Conservation (phyloP, 148 eudicot genomes). For the Linanthus parryae region DNA sequence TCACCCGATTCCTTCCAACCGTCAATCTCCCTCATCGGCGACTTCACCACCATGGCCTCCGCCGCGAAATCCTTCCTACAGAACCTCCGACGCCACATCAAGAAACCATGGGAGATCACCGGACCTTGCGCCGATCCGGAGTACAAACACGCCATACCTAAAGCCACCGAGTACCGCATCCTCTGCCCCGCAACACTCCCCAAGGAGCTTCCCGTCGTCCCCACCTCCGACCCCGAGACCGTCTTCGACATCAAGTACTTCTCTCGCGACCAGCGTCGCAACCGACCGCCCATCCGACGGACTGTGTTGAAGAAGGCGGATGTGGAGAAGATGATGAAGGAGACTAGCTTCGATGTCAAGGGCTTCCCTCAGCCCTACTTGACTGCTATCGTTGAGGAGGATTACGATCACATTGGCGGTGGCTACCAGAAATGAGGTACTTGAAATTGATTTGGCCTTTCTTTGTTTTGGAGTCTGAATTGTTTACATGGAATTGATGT, state of each 20-base stretch:
- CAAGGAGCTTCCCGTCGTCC: constrained; percentile 50
- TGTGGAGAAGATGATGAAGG: constrained; percentile 55
- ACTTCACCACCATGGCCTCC: constrained; percentile 11
- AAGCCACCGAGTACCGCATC: constrained; percentile 72
- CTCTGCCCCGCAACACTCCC: constrained; percentile 84
- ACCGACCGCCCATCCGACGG: constrained; percentile 62
- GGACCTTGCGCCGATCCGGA: constrained; percentile 70
- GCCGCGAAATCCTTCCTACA: constrained; percentile 44
- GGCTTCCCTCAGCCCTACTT: constrained; percentile 57
- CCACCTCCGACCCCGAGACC: constrained; percentile 58
- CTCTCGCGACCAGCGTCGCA: constrained; percentile 81
- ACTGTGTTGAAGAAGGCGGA: constrained; percentile 65
- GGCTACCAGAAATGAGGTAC: constrained; percentile 47
- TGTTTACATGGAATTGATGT: too few species aligned
- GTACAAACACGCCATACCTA: constrained; percentile 55
- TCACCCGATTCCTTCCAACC: too few species aligned
- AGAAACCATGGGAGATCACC: constrained; percentile 77
- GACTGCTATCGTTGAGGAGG: constrained; percentile 42
- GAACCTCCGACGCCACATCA: constrained; percentile 45
- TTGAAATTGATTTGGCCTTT: too few species aligned
- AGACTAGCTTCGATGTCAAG: constrained; percentile 37
- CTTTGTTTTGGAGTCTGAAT: too few species aligned
- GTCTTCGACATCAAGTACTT: constrained; percentile 86
- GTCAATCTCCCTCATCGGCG: neutral
- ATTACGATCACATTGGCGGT: constrained; percentile 47